Evolutionary conservation across 192 early-diverging fungal species (phyloP).

Genomic region (Backusella australiensis): DNA sequence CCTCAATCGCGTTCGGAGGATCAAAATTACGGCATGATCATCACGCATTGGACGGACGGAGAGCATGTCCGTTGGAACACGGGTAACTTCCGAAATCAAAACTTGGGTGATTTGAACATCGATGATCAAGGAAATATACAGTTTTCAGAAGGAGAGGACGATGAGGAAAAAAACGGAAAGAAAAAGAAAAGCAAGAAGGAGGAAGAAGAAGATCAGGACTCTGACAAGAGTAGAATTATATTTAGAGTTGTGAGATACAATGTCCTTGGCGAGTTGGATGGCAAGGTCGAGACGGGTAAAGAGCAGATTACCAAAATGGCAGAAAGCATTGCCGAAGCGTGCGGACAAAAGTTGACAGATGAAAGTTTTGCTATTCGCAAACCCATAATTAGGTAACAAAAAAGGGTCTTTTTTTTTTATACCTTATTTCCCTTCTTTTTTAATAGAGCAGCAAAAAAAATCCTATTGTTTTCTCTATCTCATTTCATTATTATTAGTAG

Average conservation of each 20-base stretch:
- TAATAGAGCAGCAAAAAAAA: too few species aligned
- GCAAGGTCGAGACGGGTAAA: conserved; percentile 24
- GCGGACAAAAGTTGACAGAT: conserved; percentile 17
- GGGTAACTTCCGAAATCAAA: conserved; percentile 47
- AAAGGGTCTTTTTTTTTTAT: background rate
- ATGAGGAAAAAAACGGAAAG: background rate
- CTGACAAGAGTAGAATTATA: background rate
- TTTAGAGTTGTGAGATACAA: conserved; percentile 45
- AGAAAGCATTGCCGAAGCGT: conserved; percentile 25
- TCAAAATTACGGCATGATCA: conserved; percentile 52
- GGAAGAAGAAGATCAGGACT: background rate
- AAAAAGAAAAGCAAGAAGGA: conserved; percentile 6
- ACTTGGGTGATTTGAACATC: conserved; percentile 28
- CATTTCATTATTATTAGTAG: too few species aligned
- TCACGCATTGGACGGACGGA: conserved; percentile 44
- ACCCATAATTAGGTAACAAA: conserved; percentile 28
- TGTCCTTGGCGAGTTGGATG: conserved; percentile 35
- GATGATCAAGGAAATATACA: background rate
- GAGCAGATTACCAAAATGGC: conserved; percentile 38
- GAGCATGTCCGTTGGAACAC: conserved; percentile 51
- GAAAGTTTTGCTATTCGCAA: conserved; percentile 29
- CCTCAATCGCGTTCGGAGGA: conserved; percentile 32
- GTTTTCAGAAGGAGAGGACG: background rate
- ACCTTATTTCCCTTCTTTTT: background rate
- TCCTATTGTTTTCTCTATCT: background rate